phyloP scores from a whole-genome alignment of 169 alveolate genomes.

The Eimeria praecox region DNA sequence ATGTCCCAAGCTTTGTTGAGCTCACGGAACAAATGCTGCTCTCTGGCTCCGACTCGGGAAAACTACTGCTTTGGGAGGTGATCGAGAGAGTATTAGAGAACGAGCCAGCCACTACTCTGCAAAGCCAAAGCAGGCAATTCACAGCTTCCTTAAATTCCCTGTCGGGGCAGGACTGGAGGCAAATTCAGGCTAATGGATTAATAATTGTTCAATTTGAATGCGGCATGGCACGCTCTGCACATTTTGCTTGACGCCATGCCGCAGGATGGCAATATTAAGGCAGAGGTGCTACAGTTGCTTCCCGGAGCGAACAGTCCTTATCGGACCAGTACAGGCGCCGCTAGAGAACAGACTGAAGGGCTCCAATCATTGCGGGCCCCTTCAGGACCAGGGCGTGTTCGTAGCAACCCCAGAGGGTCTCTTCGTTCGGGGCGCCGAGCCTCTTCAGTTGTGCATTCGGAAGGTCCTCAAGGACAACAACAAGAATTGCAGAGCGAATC shows the following conservation, averaged over 20 bases:
- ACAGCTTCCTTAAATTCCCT: neutral
- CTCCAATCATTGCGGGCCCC: neutral
- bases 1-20: conserved; percentile 57
- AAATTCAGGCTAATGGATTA: neutral
- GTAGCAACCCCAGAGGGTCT: conserved; percentile 42
- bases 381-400: conserved; percentile 37
- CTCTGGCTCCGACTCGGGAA: conserved; percentile 63
- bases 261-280: conserved; percentile 68
- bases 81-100: neutral
- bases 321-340: neutral
- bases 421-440: conserved; percentile 42
- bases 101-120: neutral
- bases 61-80: conserved; percentile 73
- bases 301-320: conserved; percentile 6
- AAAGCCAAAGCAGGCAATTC: neutral
- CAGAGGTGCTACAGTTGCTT: conserved; percentile 50
- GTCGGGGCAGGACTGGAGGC: neutral
- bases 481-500: neutral
- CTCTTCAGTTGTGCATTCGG: conserved; percentile 39
- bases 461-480: neutral
- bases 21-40: conserved; percentile 38
- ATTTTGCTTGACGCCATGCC: neutral
- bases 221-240: neutral
- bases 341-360: neutral
- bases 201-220: too few relatives aligned